These are phyloP conservation scores for Talinum fruticosum DNA, from an alignment of 148 eudicot genomes.

Conservation along the genomic window DNA sequence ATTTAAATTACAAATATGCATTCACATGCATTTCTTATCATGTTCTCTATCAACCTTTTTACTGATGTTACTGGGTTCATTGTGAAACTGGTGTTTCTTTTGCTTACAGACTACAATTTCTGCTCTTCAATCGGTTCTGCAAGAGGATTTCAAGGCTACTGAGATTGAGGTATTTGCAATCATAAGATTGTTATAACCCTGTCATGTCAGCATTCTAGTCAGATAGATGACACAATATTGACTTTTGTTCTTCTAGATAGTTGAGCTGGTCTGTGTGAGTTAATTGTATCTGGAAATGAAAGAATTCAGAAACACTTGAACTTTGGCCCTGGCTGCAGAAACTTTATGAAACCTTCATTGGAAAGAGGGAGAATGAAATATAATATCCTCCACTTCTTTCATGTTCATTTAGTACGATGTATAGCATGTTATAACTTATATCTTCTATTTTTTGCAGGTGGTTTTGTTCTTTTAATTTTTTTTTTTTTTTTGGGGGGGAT, in stretches of 20 bases:
- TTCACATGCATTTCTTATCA: neutral
- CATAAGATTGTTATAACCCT: neutral
- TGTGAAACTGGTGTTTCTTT: neutral
- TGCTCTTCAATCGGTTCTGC: constrained; percentile 92
- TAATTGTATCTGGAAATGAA: too few relatives aligned
- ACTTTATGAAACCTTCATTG: too few relatives aligned
- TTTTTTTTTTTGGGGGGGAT: too few relatives aligned
- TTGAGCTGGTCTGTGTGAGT: neutral
- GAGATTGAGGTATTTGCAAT: constrained; percentile 78
- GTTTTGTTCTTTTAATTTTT: too few relatives aligned
- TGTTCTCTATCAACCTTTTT: neutral
- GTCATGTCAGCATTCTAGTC: neutral
- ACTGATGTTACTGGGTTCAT: neutral
- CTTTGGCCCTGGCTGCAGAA: too few relatives aligned
- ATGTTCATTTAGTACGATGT: too few relatives aligned
- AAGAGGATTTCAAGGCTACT: constrained; percentile 98
- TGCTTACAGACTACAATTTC: constrained; percentile 83
- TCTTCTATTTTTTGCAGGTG: too few relatives aligned
- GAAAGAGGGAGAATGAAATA: too few relatives aligned
- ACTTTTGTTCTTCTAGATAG: neutral
- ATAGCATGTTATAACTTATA: too few relatives aligned
- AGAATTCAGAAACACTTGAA: too few relatives aligned
- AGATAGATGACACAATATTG: neutral
- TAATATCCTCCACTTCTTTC: too few relatives aligned
- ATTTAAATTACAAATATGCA: neutral